Base-by-base conservation (phyloP, 2,329 filamentous ascomycete species). In the Cordyceps javanica region DNA sequence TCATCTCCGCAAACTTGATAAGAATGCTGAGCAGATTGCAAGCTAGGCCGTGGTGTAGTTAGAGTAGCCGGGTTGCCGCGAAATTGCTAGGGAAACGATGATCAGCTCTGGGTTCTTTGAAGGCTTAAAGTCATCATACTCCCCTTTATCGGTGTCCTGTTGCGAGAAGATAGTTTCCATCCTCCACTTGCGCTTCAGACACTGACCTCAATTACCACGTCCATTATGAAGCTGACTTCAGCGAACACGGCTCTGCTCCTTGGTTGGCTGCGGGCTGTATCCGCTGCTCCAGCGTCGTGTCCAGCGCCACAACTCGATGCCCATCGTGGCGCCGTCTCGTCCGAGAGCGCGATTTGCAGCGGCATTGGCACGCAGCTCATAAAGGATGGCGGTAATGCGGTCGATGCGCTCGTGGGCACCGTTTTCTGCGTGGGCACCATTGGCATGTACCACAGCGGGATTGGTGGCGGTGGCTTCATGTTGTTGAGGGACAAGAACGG, bases 391-490 rank as follows among this genome's bases (percentile, higher is more conserved):
- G 85, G 86, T 14, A 89, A 86, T 70, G 85, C 86, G 8, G 84
- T 83, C 8, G 86, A 89, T 72, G 82, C 85, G 5, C 70, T 87
- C 59, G 81, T 88, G 26, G 83, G 80, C 11, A 86, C 85, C 0
- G 78, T 82, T 23, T 76, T 88, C 53, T 89, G 86, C 58, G 77
- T 88, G 7, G 86, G 86, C 3, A 80, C 82, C 2, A 73, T 84
- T 38, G 82, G 75, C 46, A 86, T 87, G 82, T 86, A 87, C 61
- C 85, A 88, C 65, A 76, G 73, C 62, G 89, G 89, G 5, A 83
- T 93, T 58, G 88, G 87, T 6, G 90, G 90, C 3, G 90, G 90
- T 14, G 90, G 90, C 1, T 94, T 94, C 70, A 83, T 89, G 79
- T 76, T 91, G 2, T 78, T 92, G n/a, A 80, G 86, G 60, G 73